Evolutionary conservation across 345 rosid genomes (phyloP).

Genomic region (Abelmoschus esculentus): DNA sequence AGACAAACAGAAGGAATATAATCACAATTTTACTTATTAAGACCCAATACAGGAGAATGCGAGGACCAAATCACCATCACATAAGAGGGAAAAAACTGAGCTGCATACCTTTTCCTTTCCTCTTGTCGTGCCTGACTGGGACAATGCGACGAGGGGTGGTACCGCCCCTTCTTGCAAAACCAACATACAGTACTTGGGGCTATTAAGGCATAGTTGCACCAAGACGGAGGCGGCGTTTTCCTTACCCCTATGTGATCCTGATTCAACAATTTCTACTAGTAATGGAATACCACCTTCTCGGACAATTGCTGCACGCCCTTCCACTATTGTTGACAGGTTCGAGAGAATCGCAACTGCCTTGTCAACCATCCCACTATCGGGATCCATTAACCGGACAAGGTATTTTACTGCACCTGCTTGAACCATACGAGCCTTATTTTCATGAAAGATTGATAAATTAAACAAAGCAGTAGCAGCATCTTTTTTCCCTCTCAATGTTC

Average conservation of each 20-base stretch:
- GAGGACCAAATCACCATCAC: not conserved
- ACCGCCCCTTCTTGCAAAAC: conserved; percentile 97
- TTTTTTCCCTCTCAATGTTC: conserved; percentile 83
- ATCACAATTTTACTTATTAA: not conserved
- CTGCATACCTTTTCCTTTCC: conserved; percentile 85
- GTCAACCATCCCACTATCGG: conserved; percentile 70
- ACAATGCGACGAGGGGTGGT: conserved; percentile 93
- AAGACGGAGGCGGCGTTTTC: conserved; percentile 86
- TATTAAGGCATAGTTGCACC: conserved; percentile 72
- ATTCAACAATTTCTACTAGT: conserved; percentile 73
- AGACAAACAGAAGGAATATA: conserved; percentile 4
- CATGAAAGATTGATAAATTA: conserved; percentile 80
- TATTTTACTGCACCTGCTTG: conserved; percentile 85
- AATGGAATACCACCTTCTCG: conserved; percentile 72
- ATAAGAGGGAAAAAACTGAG: not conserved
- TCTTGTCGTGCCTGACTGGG: conserved; percentile 87
- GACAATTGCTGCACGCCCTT: conserved; percentile 67
- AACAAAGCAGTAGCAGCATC: conserved; percentile 93
- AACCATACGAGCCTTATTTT: conserved; percentile 82
- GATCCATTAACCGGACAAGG: conserved; percentile 73
- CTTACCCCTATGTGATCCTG: conserved; percentile 91
- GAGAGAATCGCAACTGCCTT: conserved; percentile 89
- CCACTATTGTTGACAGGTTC: conserved; percentile 69
- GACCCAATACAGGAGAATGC: not conserved
- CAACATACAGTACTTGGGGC: conserved; percentile 72